Conservation (phyloP, 2,329 filamentous ascomycete species). For the Clonostachys chloroleuca region DNA sequence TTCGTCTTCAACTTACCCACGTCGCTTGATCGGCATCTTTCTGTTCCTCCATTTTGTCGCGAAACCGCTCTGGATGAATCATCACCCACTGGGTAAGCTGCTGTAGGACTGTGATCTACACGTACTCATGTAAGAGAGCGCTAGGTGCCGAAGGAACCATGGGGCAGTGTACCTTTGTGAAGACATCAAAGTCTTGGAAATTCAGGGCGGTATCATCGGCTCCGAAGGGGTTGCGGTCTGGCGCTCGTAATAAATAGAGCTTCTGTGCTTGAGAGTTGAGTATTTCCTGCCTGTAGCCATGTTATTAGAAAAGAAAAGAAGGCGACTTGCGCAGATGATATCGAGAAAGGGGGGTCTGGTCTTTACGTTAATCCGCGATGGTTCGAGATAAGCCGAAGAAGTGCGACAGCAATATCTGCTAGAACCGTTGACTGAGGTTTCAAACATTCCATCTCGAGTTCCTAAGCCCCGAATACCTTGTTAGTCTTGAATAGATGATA, state of each 20-base stretch:
- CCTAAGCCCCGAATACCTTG: slow-evolving; percentile 41
- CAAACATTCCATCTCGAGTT: slow-evolving; percentile 83
- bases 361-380: slow-evolving; percentile 87
- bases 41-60: slow-evolving; percentile 80
- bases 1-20: slow-evolving; percentile 60
- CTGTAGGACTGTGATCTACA: slow-evolving; percentile 70
- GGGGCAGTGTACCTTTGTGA: slow-evolving; percentile 59
- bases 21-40: slow-evolving; percentile 75
- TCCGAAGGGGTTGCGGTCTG: slow-evolving; percentile 80
- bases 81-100: slow-evolving; percentile 88
- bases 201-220: slow-evolving; percentile 65
- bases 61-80: slow-evolving; percentile 79
- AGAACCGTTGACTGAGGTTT: slow-evolving; percentile 73
- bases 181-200: slow-evolving; percentile 79
- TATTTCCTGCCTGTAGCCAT: slow-evolving; percentile 62
- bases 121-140: not conserved
- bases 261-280: slow-evolving; percentile 92
- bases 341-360: slow-evolving; percentile 5
- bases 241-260: slow-evolving; percentile 80
- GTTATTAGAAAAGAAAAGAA: too few species aligned
- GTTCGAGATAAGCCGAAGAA: slow-evolving; percentile 91
- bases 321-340: not conserved
- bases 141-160: not conserved
- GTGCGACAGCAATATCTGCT: slow-evolving; percentile 74
- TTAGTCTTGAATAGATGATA: too few species aligned